A percentile compares a stretch with the other conserved stretches of the same genome.
phyloP scores from a whole-genome alignment of 148 eudicot species.

The Spergularia marina region DNA sequence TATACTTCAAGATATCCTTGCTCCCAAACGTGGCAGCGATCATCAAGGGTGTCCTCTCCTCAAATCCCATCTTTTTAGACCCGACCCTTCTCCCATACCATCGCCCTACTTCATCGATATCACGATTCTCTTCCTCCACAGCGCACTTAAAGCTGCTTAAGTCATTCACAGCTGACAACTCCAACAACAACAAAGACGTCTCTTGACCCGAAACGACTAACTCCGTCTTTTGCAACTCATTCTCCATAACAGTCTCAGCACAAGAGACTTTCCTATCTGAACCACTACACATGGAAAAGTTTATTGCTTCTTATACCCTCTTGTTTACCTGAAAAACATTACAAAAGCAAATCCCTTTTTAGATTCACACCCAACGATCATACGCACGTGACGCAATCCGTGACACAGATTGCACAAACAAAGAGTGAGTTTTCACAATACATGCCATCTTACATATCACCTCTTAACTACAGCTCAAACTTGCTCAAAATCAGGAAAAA shows the following conservation, averaged over 20 bases:
- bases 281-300: slow-evolving; percentile 48
- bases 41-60: slow-evolving; percentile 85
- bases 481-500: slow-evolving; percentile 18
- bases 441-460: neutral
- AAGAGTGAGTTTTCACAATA: neutral
- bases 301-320: slow-evolving; percentile 14
- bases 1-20: slow-evolving; percentile 50
- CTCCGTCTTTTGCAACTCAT: slow-evolving; percentile 27
- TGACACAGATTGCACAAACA: slow-evolving; percentile 22
- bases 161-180: slow-evolving; percentile 71
- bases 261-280: slow-evolving; percentile 36
- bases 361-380: slow-evolving; percentile 24
- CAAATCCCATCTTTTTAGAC: slow-evolving; percentile 76
- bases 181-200: slow-evolving; percentile 47
- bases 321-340: slow-evolving; percentile 28
- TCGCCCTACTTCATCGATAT: slow-evolving; percentile 44
- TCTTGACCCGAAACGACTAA: neutral
- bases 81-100: slow-evolving; percentile 85
- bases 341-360: slow-evolving; percentile 24
- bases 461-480: slow-evolving; percentile 1
- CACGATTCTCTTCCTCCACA: slow-evolving; percentile 54
- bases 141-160: slow-evolving; percentile 44
- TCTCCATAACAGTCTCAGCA: slow-evolving; percentile 39
- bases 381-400: slow-evolving; percentile 3
- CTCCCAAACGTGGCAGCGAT: slow-evolving; percentile 85